Conservation (phyloP, 2,329 filamentous ascomycete genomes). For the Lachnellula occidentalis region DNA sequence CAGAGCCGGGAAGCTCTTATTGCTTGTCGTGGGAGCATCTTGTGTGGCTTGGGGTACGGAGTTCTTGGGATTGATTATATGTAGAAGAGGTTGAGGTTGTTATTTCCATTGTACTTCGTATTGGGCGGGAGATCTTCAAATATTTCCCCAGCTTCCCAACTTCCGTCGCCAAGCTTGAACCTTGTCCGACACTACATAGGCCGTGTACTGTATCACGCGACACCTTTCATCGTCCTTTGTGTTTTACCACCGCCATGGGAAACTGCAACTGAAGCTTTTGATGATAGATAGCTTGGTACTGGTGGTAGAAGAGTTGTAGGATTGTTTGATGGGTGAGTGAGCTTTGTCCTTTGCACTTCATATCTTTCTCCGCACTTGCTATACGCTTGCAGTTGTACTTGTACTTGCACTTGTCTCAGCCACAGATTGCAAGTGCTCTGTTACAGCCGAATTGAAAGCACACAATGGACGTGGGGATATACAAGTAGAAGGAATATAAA, state of each 20-base stretch:
- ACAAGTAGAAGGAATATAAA: neutral
- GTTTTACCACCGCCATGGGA: neutral
- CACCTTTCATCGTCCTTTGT: neutral
- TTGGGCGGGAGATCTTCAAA: neutral
- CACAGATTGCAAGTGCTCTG: neutral
- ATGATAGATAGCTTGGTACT: no score
- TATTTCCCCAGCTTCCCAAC: neutral
- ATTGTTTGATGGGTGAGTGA: neutral
- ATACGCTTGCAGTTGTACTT: neutral
- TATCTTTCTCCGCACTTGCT: neutral
- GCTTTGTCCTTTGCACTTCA: neutral
- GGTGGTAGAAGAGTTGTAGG: neutral
- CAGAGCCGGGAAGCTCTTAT: slow-evolving; percentile 21
- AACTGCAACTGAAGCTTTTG: neutral
- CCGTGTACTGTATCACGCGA: neutral
- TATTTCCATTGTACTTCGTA: no score
- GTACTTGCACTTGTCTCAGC: neutral
- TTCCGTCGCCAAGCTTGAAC: neutral
- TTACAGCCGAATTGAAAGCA: neutral
- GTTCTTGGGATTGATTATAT: neutral
- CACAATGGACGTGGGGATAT: neutral
- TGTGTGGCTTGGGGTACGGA: neutral
- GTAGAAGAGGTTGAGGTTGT: no score
- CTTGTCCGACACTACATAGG: neutral
- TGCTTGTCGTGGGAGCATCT: slow-evolving; percentile 19